Evolutionary conservation across 2,329 filamentous ascomycete species (phyloP).

Genomic region (Fusarium sp.): DNA sequence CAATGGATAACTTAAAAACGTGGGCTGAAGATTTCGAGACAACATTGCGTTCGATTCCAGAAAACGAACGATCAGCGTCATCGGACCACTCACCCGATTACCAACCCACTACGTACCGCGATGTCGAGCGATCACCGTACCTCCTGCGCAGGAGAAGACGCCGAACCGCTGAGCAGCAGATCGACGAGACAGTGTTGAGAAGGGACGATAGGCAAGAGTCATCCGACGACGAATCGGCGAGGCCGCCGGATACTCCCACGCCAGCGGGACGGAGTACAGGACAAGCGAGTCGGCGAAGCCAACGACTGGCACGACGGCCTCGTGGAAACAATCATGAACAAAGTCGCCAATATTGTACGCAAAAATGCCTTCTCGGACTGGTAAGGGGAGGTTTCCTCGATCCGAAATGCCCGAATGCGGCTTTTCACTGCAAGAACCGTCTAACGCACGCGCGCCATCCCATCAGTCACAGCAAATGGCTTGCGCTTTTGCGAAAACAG

Average conservation of each 20-base stretch:
- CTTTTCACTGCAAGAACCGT: slow-evolving; percentile 46
- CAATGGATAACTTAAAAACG: background rate
- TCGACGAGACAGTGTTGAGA: background rate
- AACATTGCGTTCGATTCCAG: background rate
- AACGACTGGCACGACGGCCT: background rate
- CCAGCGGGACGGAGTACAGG: background rate
- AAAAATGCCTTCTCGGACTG: background rate
- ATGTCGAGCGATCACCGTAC: background rate
- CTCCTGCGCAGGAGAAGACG: background rate
- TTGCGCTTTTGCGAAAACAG: slow-evolving; percentile 50
- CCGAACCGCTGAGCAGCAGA: background rate
- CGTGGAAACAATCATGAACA: background rate
- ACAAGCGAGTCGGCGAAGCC: background rate
- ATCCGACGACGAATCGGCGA: background rate
- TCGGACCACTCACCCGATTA: background rate
- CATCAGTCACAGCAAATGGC: slow-evolving; percentile 46
- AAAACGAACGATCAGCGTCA: background rate
- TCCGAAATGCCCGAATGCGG: slow-evolving; percentile 28
- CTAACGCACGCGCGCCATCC: slow-evolving; percentile 38
- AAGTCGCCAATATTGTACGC: background rate
- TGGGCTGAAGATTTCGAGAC: background rate
- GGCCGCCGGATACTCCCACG: background rate
- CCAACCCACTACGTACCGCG: background rate
- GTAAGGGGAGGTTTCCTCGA: slow-evolving; percentile 4
- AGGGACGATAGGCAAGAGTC: background rate